Conservation (phyloP, 2,329 filamentous ascomycete genomes). For the Fusarium tjaetaba region DNA sequence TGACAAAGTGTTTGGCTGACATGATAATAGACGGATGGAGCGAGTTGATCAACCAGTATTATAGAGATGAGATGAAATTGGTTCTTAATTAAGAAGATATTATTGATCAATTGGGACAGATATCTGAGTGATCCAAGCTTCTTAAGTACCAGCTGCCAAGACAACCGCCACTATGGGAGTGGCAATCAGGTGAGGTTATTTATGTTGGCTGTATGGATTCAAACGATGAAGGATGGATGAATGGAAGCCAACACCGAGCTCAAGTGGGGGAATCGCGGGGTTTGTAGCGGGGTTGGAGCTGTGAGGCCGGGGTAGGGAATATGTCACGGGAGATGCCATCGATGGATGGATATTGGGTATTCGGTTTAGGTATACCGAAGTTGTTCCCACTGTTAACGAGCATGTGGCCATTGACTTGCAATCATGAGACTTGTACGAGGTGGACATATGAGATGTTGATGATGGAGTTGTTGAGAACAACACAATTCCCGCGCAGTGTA, state of each 20-base stretch:
- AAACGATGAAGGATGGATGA: slow-evolving; percentile 5
- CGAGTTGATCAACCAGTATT: slow-evolving; percentile 3
- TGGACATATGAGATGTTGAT: neutral
- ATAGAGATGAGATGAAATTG: neutral
- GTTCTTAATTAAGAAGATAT: neutral
- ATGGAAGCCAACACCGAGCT: neutral
- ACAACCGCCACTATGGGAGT: neutral
- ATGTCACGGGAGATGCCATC: slow-evolving; percentile 3
- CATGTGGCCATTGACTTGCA: slow-evolving; percentile 10
- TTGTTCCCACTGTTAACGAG: neutral
- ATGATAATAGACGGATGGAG: slow-evolving; percentile 41
- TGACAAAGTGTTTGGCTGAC: slow-evolving; percentile 86
- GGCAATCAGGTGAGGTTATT: slow-evolving; percentile 2
- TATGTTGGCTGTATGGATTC: slow-evolving; percentile 1
- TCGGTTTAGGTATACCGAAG: neutral
- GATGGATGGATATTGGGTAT: neutral
- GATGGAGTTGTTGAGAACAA: slow-evolving; percentile 1
- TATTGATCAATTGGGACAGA: neutral
- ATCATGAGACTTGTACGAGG: neutral
- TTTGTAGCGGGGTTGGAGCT: slow-evolving; percentile 15
- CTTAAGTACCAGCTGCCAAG: slow-evolving; percentile 10
- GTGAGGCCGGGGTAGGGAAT: slow-evolving; percentile 15
- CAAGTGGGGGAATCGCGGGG: slow-evolving; percentile 29
- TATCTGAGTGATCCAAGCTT: neutral
- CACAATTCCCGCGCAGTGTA: neutral